phyloP scores from a whole-genome alignment of 2,329 filamentous ascomycete genomes.

The Ophiostoma angusticollis region DNA sequence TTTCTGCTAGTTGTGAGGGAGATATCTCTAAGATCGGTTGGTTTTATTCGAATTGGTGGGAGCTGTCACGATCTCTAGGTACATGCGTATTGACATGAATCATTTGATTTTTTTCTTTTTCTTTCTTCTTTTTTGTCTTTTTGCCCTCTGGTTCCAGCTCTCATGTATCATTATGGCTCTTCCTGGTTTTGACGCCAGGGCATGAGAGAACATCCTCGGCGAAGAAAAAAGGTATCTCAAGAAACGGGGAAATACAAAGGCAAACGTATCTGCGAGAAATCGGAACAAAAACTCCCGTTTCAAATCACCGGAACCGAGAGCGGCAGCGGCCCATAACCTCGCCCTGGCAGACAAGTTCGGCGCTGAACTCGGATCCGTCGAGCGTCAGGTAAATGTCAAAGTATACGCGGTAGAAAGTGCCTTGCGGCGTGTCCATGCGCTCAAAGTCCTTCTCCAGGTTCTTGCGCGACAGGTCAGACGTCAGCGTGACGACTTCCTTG shows the following conservation, averaged over 20 bases:
- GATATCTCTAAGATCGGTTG: too few species aligned
- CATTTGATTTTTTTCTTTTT: conserved; percentile 1
- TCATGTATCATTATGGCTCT: background rate
- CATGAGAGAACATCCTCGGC: conserved; percentile 3
- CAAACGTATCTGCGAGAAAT: conserved; percentile 1
- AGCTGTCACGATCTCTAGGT: too few species aligned
- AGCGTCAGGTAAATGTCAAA: conserved; percentile 81
- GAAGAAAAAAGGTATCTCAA: conserved; percentile 6
- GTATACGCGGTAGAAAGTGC: conserved; percentile 80
- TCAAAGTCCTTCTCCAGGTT: conserved; percentile 99
- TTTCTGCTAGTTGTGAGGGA: too few species aligned
- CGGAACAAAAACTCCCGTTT: background rate
- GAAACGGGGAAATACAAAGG: background rate
- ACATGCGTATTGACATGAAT: too few species aligned
- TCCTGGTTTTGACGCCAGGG: conserved; percentile 3
- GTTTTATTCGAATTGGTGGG: too few species aligned
- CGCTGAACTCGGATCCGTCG: conserved; percentile 95
- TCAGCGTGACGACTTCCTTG: conserved; percentile 97
- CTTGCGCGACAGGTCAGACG: conserved; percentile 91
- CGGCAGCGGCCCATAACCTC: conserved; percentile 98
- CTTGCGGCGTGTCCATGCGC: conserved; percentile 96
- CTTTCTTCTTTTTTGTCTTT: background rate
- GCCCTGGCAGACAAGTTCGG: conserved; percentile 95
- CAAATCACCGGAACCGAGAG: conserved; percentile 59
- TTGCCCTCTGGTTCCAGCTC: too few species aligned